A percentile compares a stretch with the other conserved stretches of the same genome.
phyloP scores from a whole-genome alignment of 441 rosid genomes.

The Cnidoscolus chayamansa region DNA sequence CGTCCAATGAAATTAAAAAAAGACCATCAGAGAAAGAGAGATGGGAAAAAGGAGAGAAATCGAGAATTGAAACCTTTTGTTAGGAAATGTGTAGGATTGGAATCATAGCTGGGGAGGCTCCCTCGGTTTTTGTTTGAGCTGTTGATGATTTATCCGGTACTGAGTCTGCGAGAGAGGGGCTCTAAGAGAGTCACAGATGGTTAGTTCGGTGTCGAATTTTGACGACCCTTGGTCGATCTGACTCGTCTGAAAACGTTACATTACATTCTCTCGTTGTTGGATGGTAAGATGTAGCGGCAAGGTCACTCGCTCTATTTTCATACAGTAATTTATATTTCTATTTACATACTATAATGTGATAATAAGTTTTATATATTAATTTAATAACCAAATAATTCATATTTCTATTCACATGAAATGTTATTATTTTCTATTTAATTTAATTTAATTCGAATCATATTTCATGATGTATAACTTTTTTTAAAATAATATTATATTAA shows the following conservation, averaged over 20 bases:
- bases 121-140: not conserved
- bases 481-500: too few species aligned
- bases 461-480: too few species aligned
- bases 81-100: not conserved
- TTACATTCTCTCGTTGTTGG: too few species aligned
- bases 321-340: too few species aligned
- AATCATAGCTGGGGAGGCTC: not conserved
- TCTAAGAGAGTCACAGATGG: not conserved
- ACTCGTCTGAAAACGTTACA: not conserved
- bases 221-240: constrained; percentile 3
- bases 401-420: too few species aligned
- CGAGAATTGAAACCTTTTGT: not conserved
- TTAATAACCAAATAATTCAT: too few species aligned
- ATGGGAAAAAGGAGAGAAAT: not conserved
- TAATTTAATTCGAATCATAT: too few species aligned
- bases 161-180: not conserved
- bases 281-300: too few species aligned
- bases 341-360: too few species aligned
- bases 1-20: not conserved
- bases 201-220: not conserved
- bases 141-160: not conserved
- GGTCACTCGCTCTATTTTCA: too few species aligned
- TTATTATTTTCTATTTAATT: too few species aligned
- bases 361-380: too few species aligned
- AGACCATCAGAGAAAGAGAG: not conserved